phyloP scores from a whole-genome alignment of 1,284 basidiomycete species.

The Vanrija sp. region DNA sequence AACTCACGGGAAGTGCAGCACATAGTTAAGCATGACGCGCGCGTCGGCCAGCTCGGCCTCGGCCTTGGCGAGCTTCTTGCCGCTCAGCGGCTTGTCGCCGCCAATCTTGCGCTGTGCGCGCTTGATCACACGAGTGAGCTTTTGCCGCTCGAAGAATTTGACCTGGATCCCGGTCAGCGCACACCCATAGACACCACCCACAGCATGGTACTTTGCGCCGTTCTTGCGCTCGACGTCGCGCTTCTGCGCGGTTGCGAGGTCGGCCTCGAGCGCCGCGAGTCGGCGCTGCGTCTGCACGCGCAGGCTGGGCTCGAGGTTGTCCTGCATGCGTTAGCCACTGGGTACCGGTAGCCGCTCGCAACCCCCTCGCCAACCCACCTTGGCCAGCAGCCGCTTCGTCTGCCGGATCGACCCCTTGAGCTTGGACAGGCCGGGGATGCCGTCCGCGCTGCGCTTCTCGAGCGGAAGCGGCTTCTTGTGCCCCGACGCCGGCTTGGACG shows the following conservation, averaged over 20 bases:
- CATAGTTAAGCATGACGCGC: conserved; percentile 75
- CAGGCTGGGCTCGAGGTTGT: conserved; percentile 70
- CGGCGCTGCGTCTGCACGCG: conserved; percentile 72
- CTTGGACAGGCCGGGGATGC: conserved; percentile 54
- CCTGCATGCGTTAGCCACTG: conserved; percentile 54
- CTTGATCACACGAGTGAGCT: conserved; percentile 67
- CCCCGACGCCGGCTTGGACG: too few species aligned
- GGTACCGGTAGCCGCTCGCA: too few species aligned
- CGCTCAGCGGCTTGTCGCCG: conserved; percentile 41
- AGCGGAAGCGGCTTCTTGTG: conserved; percentile 14
- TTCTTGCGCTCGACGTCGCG: conserved; percentile 65
- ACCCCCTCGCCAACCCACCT: conserved; percentile 55
- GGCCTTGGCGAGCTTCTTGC: conserved; percentile 42
- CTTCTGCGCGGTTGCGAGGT: conserved; percentile 62
- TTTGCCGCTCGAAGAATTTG: conserved; percentile 86
- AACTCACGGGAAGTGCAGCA: conserved; percentile 59
- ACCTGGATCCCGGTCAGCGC: conserved; percentile 46
- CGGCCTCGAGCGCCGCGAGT: conserved; percentile 66
- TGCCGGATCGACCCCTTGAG: conserved; percentile 74
- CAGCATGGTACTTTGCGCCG: conserved; percentile 72
- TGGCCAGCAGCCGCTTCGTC: conserved; percentile 70
- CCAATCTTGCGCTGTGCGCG: conserved; percentile 55
- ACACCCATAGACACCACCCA: conserved; percentile 16
- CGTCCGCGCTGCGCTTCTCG: conserved; percentile 29
- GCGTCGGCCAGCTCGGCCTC: conserved; percentile 58